Percentiles rank a stretch among this genome's conserved stretches.
Conservation (phyloP, 2,329 filamentous ascomycete species). For the Colletotrichum simmondsii region DNA sequence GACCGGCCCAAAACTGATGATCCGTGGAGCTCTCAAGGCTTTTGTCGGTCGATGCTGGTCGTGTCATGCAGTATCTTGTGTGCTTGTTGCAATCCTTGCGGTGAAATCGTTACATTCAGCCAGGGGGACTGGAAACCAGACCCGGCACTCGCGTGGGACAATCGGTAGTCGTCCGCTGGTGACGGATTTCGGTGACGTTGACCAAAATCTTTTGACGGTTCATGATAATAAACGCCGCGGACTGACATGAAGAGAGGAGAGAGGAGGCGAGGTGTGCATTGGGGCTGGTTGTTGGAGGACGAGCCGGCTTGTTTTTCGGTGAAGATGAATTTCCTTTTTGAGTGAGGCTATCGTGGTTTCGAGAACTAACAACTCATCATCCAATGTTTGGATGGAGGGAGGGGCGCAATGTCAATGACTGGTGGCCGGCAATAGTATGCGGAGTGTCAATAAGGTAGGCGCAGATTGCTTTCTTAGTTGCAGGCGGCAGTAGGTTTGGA, state of each 20-base stretch:
- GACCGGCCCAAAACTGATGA: slow-evolving; percentile 27
- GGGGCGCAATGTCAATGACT: neutral
- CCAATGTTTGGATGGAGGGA: slow-evolving; percentile 13
- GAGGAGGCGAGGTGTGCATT: neutral
- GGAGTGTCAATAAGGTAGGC: slow-evolving; percentile 12
- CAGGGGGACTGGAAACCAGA: neutral
- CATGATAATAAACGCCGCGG: neutral
- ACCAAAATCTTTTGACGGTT: neutral
- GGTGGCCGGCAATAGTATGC: slow-evolving; percentile 1
- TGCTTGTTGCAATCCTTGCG: slow-evolving; percentile 14
- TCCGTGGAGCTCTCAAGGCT: slow-evolving; percentile 19
- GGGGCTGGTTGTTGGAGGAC: neutral
- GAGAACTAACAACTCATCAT: slow-evolving; percentile 19
- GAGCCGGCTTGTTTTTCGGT: neutral
- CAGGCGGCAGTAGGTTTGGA: neutral
- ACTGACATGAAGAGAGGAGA: neutral
- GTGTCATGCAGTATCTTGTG: neutral
- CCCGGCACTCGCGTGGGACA: slow-evolving; percentile 15
- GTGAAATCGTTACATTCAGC: slow-evolving; percentile 13
- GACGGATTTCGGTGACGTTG: neutral
- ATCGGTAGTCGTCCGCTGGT: slow-evolving; percentile 9
- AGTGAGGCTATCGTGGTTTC: neutral
- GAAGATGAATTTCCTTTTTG: slow-evolving; percentile 3
- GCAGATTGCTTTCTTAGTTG: neutral
- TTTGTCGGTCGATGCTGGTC: neutral